These are phyloP conservation scores for Fusarium continuum DNA, from an alignment of 2,329 filamentous ascomycete genomes.

Conservation along the genomic window DNA sequence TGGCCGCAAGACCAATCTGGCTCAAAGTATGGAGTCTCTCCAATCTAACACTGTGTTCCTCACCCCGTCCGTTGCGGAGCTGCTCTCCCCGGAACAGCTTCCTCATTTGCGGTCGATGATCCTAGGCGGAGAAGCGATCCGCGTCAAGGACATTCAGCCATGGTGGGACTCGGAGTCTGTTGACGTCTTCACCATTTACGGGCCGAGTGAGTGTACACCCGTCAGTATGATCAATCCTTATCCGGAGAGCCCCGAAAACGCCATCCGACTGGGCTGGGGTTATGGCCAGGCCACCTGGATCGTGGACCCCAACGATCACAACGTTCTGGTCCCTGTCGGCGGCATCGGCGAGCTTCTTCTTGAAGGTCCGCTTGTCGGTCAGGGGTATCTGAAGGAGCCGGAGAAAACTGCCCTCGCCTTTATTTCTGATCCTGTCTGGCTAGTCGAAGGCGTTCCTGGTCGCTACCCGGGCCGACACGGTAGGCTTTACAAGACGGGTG, in stretches of 20 bases:
- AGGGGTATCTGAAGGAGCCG: conserved; percentile 42
- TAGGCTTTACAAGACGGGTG: conserved; percentile 35
- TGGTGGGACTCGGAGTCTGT: background rate
- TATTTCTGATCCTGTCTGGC: background rate
- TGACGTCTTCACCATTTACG: background rate
- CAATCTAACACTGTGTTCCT: background rate
- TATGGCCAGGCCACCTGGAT: conserved; percentile 33
- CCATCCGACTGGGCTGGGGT: background rate
- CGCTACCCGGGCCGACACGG: too few relatives aligned
- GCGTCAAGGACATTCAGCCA: background rate
- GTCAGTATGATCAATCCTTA: background rate
- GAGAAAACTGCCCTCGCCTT: too few relatives aligned
- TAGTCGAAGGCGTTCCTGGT: too few relatives aligned
- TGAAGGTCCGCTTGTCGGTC: conserved; percentile 39
- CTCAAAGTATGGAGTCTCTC: background rate
- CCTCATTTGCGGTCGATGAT: background rate
- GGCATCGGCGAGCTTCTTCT: conserved; percentile 42
- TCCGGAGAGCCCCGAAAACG: background rate
- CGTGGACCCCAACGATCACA: conserved; percentile 31
- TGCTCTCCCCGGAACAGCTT: background rate
- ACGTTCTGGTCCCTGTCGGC: conserved; percentile 36
- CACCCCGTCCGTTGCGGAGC: background rate
- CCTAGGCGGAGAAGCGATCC: background rate
- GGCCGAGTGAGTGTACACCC: conserved; percentile 1
- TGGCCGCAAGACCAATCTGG: background rate